Evolutionary conservation across 2,329 filamentous ascomycete genomes (phyloP).

Genomic region (Cercospora berteroae): DNA sequence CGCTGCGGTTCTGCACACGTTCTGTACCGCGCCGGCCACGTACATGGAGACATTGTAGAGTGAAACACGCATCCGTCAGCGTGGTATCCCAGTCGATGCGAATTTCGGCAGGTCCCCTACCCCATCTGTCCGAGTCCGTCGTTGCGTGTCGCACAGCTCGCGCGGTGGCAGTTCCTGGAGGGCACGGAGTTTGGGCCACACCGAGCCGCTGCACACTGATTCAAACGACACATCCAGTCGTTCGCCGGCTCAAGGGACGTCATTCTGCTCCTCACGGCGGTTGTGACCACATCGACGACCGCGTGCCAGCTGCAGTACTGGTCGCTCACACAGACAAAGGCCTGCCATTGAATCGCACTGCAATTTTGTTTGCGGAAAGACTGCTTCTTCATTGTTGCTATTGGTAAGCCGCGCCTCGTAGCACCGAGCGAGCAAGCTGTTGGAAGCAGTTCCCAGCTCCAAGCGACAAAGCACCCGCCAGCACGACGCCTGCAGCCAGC

Average conservation of each 20-base stretch:
- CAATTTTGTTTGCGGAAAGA: constrained; percentile 1
- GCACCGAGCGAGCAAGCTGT: not conserved
- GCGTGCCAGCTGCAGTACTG: not conserved
- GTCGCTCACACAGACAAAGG: not conserved
- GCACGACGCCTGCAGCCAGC: not conserved
- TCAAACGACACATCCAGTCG: not conserved
- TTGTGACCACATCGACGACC: not conserved
- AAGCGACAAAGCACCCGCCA: not conserved
- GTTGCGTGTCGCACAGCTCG: not conserved
- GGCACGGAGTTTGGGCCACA: not conserved
- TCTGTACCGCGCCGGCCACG: not conserved
- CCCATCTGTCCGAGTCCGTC: not conserved
- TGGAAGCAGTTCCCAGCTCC: not conserved
- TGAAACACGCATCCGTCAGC: not conserved
- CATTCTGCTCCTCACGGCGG: not conserved
- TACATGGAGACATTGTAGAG: not conserved
- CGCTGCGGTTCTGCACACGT: not conserved
- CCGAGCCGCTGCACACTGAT: constrained; percentile 1
- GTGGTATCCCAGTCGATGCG: not conserved
- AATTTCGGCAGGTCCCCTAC: not conserved
- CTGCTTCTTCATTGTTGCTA: not conserved
- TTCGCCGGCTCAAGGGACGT: not conserved
- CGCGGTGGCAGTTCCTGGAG: not conserved
- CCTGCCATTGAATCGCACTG: not conserved
- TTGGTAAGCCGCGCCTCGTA: constrained; percentile 3